A percentile compares a stretch with the other conserved stretches of the same genome.
Evolutionary conservation across 1,284 basidiomycete genomes (phyloP).

Genomic region (Fomitiporia mediterranea): DNA sequence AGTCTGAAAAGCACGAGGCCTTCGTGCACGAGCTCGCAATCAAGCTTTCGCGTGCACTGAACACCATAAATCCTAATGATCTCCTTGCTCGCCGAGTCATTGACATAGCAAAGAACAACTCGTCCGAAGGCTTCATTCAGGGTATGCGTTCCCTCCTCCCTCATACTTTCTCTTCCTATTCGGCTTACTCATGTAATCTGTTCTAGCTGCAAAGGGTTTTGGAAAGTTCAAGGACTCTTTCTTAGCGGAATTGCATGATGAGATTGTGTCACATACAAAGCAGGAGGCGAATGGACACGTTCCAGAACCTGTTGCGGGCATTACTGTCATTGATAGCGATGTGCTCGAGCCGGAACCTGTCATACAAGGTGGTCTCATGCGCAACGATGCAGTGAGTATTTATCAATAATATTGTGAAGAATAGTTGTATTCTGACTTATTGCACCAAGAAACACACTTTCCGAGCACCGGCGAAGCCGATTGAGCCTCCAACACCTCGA

Average conservation of each 20-base stretch:
- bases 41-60: constrained; percentile 75
- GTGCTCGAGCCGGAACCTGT: constrained; percentile 74
- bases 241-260: constrained; percentile 51
- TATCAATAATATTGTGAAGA: too few relatives aligned
- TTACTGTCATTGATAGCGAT: constrained; percentile 76
- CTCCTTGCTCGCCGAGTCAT: constrained; percentile 73
- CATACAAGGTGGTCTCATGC: constrained; percentile 73
- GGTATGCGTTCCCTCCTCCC: constrained; percentile 32
- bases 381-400: constrained; percentile 54
- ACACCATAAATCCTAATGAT: constrained; percentile 79
- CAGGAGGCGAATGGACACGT: constrained; percentile 55
- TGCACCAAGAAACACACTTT: constrained; percentile 66
- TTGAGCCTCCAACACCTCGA: constrained; percentile 70
- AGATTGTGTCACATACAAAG: constrained; percentile 58
- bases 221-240: constrained; percentile 77
- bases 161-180: not conserved
- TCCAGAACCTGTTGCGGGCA: constrained; percentile 61
- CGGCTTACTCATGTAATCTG: not conserved
- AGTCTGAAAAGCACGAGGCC: constrained; percentile 33
- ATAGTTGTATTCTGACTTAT: not conserved
- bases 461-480: constrained; percentile 61
- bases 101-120: constrained; percentile 71
- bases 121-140: constrained; percentile 59
- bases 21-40: constrained; percentile 78
- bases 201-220: constrained; percentile 71